Evolutionary conservation across 192 early-diverging fungal genomes (phyloP).

Genomic region (Ambispora gerdemannii): DNA sequence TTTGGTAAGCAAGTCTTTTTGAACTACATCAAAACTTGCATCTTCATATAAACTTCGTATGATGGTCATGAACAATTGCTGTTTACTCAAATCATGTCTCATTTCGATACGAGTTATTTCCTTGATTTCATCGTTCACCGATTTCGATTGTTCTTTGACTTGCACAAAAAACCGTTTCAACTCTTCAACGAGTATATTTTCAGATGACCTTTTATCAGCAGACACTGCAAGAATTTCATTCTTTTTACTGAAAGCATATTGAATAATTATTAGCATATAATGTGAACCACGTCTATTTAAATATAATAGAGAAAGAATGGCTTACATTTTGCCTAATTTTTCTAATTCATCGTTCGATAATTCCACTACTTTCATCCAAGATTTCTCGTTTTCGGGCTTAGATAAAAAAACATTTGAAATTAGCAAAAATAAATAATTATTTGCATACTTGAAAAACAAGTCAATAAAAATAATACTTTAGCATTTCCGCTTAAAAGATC

Average conservation of each 20-base stretch:
- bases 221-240: background rate
- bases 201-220: conserved; percentile 33
- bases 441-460: background rate
- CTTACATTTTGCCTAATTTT: conserved; percentile 38
- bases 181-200: conserved; percentile 50
- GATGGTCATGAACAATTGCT: conserved; percentile 68
- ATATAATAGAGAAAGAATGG: background rate
- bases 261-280: background rate
- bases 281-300: background rate
- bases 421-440: too few relatives aligned
- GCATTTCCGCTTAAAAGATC: background rate
- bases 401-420: background rate
- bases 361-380: conserved; percentile 62
- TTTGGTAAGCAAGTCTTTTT: conserved; percentile 37
- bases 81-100: conserved; percentile 76
- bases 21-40: conserved; percentile 37
- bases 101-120: conserved; percentile 83
- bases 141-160: conserved; percentile 33
- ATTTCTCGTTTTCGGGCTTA: conserved; percentile 37
- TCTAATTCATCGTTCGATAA: conserved; percentile 58
- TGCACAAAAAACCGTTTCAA: conserved; percentile 50
- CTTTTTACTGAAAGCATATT: conserved; percentile 23
- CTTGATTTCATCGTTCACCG: conserved; percentile 62
- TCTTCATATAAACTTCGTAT: conserved; percentile 61
- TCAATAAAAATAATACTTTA: too few relatives aligned